phyloP scores from a whole-genome alignment of 2,329 filamentous ascomycete species.

The Ophiostoma piceae region DNA sequence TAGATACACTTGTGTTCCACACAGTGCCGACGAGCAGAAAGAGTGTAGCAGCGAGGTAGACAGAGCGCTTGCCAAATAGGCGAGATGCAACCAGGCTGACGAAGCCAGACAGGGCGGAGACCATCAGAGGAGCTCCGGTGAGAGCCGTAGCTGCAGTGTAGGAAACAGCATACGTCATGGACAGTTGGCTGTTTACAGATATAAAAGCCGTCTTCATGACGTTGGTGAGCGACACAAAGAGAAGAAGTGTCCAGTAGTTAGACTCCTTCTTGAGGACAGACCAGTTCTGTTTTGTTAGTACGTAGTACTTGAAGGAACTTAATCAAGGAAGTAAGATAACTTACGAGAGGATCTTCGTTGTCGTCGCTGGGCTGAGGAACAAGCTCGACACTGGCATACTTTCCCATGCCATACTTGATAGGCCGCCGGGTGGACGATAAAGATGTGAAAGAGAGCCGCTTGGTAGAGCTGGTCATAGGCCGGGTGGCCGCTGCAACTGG shows the following conservation, averaged over 20 bases:
- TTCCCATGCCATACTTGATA: conserved; percentile 46
- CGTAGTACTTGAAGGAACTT: neutral
- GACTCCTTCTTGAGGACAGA: conserved; percentile 49
- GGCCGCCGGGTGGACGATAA: conserved; percentile 33
- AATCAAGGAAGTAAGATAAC: conserved; percentile 25
- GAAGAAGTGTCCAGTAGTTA: conserved; percentile 44
- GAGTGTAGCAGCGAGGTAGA: conserved; percentile 46
- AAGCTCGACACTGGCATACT: conserved; percentile 40
- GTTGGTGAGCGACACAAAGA: conserved; percentile 43
- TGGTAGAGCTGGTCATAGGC: conserved; percentile 34
- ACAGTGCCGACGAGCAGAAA: conserved; percentile 44
- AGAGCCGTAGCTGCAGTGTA: conserved; percentile 46
- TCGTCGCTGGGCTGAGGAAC: conserved; percentile 54
- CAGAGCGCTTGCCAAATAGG: conserved; percentile 48
- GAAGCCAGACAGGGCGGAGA: conserved; percentile 45
- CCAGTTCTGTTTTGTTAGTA: conserved; percentile 46
- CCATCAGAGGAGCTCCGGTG: conserved; percentile 49
- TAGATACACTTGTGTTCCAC: conserved; percentile 7
- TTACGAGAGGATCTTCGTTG: conserved; percentile 49
- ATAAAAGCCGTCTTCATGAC: conserved; percentile 53
- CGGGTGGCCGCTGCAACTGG: neutral
- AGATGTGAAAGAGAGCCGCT: conserved; percentile 36
- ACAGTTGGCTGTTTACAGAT: conserved; percentile 43
- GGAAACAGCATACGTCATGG: conserved; percentile 40
- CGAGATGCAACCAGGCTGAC: conserved; percentile 41